Base-by-base conservation (phyloP, 495 filamentous ascomycete genomes). In the Penicillium daleae region DNA sequence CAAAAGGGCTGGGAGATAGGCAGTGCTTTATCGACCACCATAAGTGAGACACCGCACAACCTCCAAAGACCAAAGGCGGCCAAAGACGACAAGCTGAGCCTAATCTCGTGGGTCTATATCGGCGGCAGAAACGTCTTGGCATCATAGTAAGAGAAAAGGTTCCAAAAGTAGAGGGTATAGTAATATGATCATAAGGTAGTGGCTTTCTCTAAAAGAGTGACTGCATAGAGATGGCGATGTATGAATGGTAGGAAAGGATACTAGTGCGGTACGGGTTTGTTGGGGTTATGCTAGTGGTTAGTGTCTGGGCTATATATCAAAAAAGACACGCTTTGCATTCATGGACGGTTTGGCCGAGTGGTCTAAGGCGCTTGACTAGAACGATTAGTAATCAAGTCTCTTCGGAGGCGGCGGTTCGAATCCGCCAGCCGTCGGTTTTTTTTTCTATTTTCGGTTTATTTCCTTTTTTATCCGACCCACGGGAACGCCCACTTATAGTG, bases 291-390 rank as follows among this genome's bases (percentile, higher is more conserved):
- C n/a, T n/a, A n/a, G n/a, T n/a, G n/a, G n/a, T n/a, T n/a, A n/a
- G n/a, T n/a, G n/a, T n/a, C n/a, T n/a, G n/a, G n/a, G n/a, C 13
- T 12, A 35, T 35, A 13, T 35, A 35, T 35, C 33, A 9, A 39
- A 39, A 17, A 5, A 4, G 13, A 31, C 3, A 15, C 13, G 4
- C 13, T 17, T 3, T 39, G 33, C 35, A 17, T 17, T 12, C 15
- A 39, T 37, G 24, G 49, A 52, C 49, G 49, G 22, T 52, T 22
- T 52, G 49, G 49, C 49, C 49, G 49, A 52, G 49, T 52, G 49
- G 49, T 52, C 49, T 52, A 52, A 52, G 49, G 49, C 49, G 49
- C 49, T 52, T 52, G 49, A 52, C 49, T 52, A 52, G 49, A 52
- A 52, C 32, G 49, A 52, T 27, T 52, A 52, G 49, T 31, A 52